Base-by-base conservation (phyloP, 2,329 filamentous ascomycete genomes). In the Hirsutella thompsonii region DNA sequence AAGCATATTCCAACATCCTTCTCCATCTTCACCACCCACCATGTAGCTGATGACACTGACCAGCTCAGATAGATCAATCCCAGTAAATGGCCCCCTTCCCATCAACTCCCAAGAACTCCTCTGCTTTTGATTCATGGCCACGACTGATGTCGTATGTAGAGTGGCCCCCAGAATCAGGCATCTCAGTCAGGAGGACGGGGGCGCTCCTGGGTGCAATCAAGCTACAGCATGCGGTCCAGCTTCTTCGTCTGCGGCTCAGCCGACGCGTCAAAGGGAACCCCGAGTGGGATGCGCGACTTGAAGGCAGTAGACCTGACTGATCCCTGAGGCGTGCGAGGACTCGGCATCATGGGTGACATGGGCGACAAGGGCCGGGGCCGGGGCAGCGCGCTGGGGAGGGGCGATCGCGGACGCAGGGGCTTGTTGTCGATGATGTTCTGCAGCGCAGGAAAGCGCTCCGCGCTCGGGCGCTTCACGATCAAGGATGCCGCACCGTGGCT, bases 201-300 rank as follows among this genome's bases (percentile, higher is more conserved):
- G 35, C 11, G 6, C 19, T 11, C 14, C 13, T 4, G 43, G 19
- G 10, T 5, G 5, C n/a, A 14, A 5, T n/a, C 14, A 18, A 4
- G 32, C 16, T 29, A 37, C n/a, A 44, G 45, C n/a, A 45, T 16
- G 32, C 19, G 29, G 45, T 30, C 54, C 30, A 55, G 50, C 34
- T 44, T 45, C 38, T 43, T 49, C 33, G 42, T 39, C 38, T 48
- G 50, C 20, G 20, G 5, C 32, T 19, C 21, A 16, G 38, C n/a
- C 8, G 40, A 43, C 14, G 52, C 51, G 36, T 55, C 54, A 36
- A 55, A 45, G 16, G 37, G 44, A 33, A 53, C 47, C 5, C 49
- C 52, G 13, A 47, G 46, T 10, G 52, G 53, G 28, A 53, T 56
- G 43, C 48, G 55, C 21, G 39, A 37, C 36, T 48, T 54, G 46